Conservation (phyloP, 2,329 filamentous ascomycete species). For the Kalaharituber pfeilii region DNA sequence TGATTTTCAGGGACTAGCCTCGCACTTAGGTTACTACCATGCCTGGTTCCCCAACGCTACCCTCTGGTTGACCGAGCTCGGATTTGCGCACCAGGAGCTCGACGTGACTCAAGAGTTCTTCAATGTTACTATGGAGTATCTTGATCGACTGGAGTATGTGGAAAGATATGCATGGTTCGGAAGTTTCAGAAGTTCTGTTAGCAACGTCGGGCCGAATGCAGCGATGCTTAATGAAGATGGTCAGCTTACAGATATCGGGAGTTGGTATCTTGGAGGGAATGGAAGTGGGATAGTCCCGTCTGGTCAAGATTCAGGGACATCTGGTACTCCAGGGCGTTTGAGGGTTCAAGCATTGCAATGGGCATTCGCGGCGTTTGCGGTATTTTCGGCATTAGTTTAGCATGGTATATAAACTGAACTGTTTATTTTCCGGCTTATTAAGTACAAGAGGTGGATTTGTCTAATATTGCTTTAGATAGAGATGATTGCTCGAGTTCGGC, state of each 20-base stretch:
- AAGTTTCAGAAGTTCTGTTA: slow-evolving; percentile 49
- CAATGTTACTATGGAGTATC: slow-evolving; percentile 47
- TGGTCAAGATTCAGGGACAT: too few species aligned
- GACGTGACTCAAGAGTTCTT: slow-evolving; percentile 45
- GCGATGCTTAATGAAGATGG: slow-evolving; percentile 53
- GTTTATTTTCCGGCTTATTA: too few species aligned
- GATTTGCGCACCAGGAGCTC: slow-evolving; percentile 41
- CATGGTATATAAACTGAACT: too few species aligned
- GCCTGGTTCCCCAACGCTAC: slow-evolving; percentile 42
- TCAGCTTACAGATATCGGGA: slow-evolving; percentile 55
- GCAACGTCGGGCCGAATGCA: slow-evolving; percentile 57
- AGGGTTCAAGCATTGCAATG: too few species aligned
- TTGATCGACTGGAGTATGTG: slow-evolving; percentile 46
- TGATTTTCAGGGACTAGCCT: slow-evolving; percentile 49
- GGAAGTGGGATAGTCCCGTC: slow-evolving; percentile 8
- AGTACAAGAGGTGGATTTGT: too few species aligned
- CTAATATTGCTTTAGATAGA: too few species aligned
- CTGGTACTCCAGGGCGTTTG: too few species aligned
- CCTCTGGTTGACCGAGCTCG: slow-evolving; percentile 70
- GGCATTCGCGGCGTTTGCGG: too few species aligned
- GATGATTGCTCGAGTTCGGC: too few species aligned
- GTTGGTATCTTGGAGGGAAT: slow-evolving; percentile 51
- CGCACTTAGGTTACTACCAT: slow-evolving; percentile 44
- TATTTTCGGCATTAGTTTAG: too few species aligned
- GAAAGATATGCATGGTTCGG: slow-evolving; percentile 60